phyloP scores from a whole-genome alignment of 2,329 filamentous ascomycete genomes.

The Fusarium oligoseptatum region DNA sequence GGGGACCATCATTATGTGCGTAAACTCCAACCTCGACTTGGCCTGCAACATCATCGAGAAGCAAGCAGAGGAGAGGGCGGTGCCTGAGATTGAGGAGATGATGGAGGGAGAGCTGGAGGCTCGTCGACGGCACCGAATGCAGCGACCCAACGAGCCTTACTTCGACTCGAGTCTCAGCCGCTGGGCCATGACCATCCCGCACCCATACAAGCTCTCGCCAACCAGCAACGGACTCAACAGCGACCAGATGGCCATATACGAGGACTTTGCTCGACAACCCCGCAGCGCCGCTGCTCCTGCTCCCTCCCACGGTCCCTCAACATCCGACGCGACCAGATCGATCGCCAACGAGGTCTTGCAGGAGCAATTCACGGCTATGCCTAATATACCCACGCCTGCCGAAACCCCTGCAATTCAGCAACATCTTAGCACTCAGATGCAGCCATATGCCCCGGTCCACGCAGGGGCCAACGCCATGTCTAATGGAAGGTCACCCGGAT shows the following conservation, averaged over 20 bases:
- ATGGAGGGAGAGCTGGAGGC: slow-evolving; percentile 84
- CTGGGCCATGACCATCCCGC: slow-evolving; percentile 94
- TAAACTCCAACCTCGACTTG: slow-evolving; percentile 95
- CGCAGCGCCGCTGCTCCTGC: slow-evolving; percentile 71
- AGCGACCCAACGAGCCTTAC: slow-evolving; percentile 86
- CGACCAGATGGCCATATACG: slow-evolving; percentile 95
- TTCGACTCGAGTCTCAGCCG: slow-evolving; percentile 85
- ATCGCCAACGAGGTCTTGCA: slow-evolving; percentile 74
- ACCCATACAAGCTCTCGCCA: slow-evolving; percentile 89
- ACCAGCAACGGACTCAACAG: slow-evolving; percentile 79
- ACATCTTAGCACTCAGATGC: slow-evolving; percentile 63
- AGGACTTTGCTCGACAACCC: slow-evolving; percentile 92
- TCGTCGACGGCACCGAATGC: slow-evolving; percentile 80
- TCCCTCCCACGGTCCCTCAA: slow-evolving; percentile 67
- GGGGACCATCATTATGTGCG: slow-evolving; percentile 97
- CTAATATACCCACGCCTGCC: slow-evolving; percentile 69
- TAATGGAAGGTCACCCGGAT: slow-evolving; percentile 65
- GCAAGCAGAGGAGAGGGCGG: slow-evolving; percentile 91
- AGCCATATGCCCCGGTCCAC: slow-evolving; percentile 68
- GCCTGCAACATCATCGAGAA: slow-evolving; percentile 96
- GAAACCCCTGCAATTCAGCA: slow-evolving; percentile 71
- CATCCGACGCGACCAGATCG: slow-evolving; percentile 72
- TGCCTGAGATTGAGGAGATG: slow-evolving; percentile 95
- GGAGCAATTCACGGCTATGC: slow-evolving; percentile 70
- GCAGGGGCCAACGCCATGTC: slow-evolving; percentile 53